Base-by-base conservation (phyloP, 768 basidiomycete genomes). In the Termitomyces sp. region DNA sequence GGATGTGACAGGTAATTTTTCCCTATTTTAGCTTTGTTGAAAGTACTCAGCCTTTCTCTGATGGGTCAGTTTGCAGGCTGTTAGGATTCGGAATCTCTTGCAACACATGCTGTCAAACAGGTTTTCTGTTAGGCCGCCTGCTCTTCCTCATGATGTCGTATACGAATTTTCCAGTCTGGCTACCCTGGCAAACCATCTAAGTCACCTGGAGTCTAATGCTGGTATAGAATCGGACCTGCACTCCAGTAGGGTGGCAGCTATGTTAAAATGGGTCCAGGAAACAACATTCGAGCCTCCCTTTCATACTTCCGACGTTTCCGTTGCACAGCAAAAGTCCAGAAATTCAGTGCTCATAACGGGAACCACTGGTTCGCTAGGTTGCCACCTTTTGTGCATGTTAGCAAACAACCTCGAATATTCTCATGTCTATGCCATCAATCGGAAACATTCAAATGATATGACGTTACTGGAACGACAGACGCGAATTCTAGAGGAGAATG, bases 301-400 rank as follows among this genome's bases (percentile, higher is more conserved):
- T 9, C 50, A 14, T 37, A 21, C 15, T 19, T 50, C 15, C 7
- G 31, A 19, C 40, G 17, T 46, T 23, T 23, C 45, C 4, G 10
- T 35, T 49, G 31, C n/a, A 42, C 46, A n/a, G n/a, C 38, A 5
- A 28, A 49, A 42, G 44, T 15, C 42, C 35, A 61, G 23, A 53
- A 40, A 69, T 53, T 64, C 60, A 1, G 57, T 76, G 35, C 59
- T 75, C 26, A 50, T 74, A 15, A 76, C 73, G 1, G 73, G 73
- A 0, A 75, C 70, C 12, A 75, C 71, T 7, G 71, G 71, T 3
- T 59, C 66, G 3, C 57, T 76, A 10, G 75, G 75, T 8, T 63
- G 64, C 1, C 59, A 66, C 43, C 23, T 74, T 10, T 59, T 76
- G 12, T 61, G 60, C 2, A 54, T 54, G 11, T 62, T 75, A 30